Evolutionary conservation across 148 eudicot species (phyloP), one percentile per base, ranked within the genome.

Genomic region (Fagopyrum esculentum): DNA sequence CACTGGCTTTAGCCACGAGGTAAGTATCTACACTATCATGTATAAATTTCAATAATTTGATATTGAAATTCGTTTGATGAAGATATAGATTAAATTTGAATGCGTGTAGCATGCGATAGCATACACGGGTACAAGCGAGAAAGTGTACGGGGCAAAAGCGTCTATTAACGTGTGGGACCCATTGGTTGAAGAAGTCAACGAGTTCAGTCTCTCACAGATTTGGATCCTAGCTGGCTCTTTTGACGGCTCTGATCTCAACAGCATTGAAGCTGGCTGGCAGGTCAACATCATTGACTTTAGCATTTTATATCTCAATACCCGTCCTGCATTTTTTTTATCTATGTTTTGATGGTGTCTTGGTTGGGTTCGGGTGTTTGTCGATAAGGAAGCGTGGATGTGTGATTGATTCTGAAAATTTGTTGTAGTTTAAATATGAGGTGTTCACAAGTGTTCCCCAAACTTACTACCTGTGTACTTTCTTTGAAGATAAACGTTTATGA

Each of bases 241-340:
- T 73, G 97, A 95, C 69, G 98, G 98, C 77, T 78, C 97, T 5
- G 98, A 95, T 83, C 96, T 95, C 77, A 95, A 95, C 74, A 92
- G 96, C 80, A 92, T 95, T 10, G 98, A 95, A 87, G 97, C 98
- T 71, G 98, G 98, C n/a, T 95, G 98, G 98, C 98, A 95, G 98
- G 98, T 95, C 71, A 12, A 66, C n/a, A 66, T 45, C 46, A 60
- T n/a, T 66, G 40, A 57, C 48, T 26, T 35, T 6, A 64, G 40
- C 29, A 22, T 17, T 45, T 46, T n/a, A n/a, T n/a, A n/a, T n/a
- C n/a, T n/a, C n/a, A n/a, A n/a, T n/a, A n/a, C n/a, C n/a, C n/a
- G n/a, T n/a, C n/a, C n/a, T n/a, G n/a, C n/a, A n/a, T n/a, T n/a
- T n/a, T n/a, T n/a, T n/a, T n/a, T n/a, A n/a, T n/a, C n/a, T n/a